phyloP scores from a whole-genome alignment of 805 yeast species.

The Schizosaccharomyces osmophilus region DNA sequence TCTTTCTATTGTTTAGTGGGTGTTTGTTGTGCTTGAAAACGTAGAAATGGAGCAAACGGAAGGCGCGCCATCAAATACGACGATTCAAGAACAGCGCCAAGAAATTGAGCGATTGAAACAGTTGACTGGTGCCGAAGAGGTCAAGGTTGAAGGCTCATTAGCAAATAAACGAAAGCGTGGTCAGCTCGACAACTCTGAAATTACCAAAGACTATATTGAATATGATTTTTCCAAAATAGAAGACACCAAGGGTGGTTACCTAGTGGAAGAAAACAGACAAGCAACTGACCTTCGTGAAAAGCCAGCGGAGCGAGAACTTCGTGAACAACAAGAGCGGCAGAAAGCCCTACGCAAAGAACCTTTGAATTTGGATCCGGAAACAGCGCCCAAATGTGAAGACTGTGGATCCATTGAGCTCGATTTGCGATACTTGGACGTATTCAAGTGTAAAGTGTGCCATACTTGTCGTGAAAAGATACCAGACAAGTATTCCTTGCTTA shows the following conservation, averaged over 20 bases:
- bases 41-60: too few species aligned
- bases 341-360: conserved; percentile 5
- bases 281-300: conserved; percentile 21
- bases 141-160: background rate
- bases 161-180: background rate
- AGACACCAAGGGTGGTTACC: conserved; percentile 70
- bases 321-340: conserved; percentile 16
- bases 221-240: conserved; percentile 71
- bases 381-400: conserved; percentile 70
- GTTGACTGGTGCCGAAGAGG: background rate
- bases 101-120: background rate
- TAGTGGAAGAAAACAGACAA: conserved; percentile 21
- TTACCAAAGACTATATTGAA: conserved; percentile 12
- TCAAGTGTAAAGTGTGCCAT: conserved; percentile 54
- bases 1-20: too few species aligned
- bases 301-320: conserved; percentile 7
- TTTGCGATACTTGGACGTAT: conserved; percentile 40
- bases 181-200: background rate
- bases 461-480: conserved; percentile 49
- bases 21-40: too few species aligned
- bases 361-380: conserved; percentile 17
- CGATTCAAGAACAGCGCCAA: background rate
- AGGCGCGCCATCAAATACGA: background rate
- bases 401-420: conserved; percentile 64
- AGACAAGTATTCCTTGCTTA: conserved; percentile 69